Evolutionary conservation across 1,284 basidiomycete genomes (phyloP), one percentile per base, ranked within the genome.

Genomic region (Apiotrichum gamsii): DNA sequence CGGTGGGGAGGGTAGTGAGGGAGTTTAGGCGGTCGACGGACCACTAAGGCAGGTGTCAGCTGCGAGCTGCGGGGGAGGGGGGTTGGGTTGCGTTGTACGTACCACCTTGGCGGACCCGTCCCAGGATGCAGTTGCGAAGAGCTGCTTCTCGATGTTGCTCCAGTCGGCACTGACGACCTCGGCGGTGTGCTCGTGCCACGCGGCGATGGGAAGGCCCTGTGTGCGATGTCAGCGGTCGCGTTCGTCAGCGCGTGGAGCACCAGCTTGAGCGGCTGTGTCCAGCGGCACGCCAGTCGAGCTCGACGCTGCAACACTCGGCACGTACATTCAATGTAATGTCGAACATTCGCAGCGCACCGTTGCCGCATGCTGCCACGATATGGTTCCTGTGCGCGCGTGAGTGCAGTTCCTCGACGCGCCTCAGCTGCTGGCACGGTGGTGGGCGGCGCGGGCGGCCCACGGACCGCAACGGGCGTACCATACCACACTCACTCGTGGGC

Each of bases 91-190:
- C 25, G 25, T 28, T 6, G 25, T 11, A 76, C 86, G 46, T 61
- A 91, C 91, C 33, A 96, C 67, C 72, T 95, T 93, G 31, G 94
- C 80, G 3, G 79, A 82, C 24, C 88, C 89, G 66, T 98, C 94
- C 94, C 94, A 97, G 19, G 85, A 89, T 1, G 84, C 81, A 2
- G 89, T 91, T 5, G 81, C 81, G 69, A 98, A 97, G 1, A 81
- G 78, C 52, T 90, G 84, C 70, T 98, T 98, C 59, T 87, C 83
- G 50, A 95, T 72, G 69, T 96, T 97, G 56, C 87, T 93, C 94
- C 94, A 98, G 70, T 98, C 90, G 11, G 96, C 81, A n/a, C 85
- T 86, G 73, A 90, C 93, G 6, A 91, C 88, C 66, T 98, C 94
- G 36, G 85, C 80, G 6, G 82, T 80, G 68, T 98, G 94, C 71